These are phyloP conservation scores for Botryotinia globosa DNA, from an alignment of 2,329 filamentous ascomycete genomes.

Conservation along the genomic window DNA sequence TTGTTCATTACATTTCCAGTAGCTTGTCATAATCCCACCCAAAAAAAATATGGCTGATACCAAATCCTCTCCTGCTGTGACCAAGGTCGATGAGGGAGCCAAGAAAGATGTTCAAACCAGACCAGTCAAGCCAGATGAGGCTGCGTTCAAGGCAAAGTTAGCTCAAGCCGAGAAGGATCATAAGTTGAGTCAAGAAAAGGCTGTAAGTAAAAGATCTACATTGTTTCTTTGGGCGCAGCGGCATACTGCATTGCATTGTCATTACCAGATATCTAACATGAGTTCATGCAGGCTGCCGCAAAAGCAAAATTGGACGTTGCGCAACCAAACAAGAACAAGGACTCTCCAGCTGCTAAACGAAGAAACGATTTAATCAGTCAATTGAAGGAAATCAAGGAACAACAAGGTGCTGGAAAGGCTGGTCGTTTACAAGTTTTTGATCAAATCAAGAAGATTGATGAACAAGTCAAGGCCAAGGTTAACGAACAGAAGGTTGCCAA, in stretches of 20 bases:
- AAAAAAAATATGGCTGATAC: constrained; percentile 47
- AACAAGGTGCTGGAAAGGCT: constrained; percentile 85
- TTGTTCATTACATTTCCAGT: constrained; percentile 1
- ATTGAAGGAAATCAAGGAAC: constrained; percentile 77
- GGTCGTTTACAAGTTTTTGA: constrained; percentile 76
- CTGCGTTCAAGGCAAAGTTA: constrained; percentile 74
- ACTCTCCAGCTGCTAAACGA: constrained; percentile 75
- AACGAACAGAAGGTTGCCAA: constrained; percentile 83
- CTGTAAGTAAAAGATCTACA: constrained; percentile 48
- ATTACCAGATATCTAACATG: constrained; percentile 23
- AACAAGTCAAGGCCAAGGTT: constrained; percentile 81
- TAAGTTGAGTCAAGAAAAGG: constrained; percentile 68
- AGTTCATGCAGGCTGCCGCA: constrained; percentile 67
- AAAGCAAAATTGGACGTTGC: constrained; percentile 86
- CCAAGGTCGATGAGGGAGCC: constrained; percentile 41
- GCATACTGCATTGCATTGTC: constrained; percentile 19
- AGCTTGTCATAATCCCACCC: not conserved
- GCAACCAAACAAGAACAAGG: constrained; percentile 73
- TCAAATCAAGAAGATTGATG: constrained; percentile 88
- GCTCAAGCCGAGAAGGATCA: constrained; percentile 85
- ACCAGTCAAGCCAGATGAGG: constrained; percentile 86
- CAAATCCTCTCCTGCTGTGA: constrained; percentile 44
- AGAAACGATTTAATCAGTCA: constrained; percentile 82
- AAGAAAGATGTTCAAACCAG: constrained; percentile 34
- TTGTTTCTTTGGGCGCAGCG: constrained; percentile 6